These are phyloP conservation scores for Phaffomyces opuntiae DNA, from an alignment of 805 yeast genomes.

Conservation along the genomic window DNA sequence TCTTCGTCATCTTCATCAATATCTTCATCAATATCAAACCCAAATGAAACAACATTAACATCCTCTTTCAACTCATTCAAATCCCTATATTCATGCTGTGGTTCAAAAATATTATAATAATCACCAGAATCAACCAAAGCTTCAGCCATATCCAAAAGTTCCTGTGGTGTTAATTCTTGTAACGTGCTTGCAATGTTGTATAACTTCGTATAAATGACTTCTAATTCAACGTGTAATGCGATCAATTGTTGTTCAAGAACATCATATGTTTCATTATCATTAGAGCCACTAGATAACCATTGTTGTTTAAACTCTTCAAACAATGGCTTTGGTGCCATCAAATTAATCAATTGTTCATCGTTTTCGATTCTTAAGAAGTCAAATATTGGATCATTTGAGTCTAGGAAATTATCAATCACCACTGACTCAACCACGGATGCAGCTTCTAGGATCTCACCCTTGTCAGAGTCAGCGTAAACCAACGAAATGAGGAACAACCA, in stretches of 20 bases:
- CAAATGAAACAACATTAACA: neutral
- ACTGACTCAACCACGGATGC: too few species aligned
- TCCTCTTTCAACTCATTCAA: neutral
- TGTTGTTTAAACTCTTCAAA: constrained; percentile 8
- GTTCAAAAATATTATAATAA: neutral
- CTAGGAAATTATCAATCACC: neutral
- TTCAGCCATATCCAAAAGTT: constrained; percentile 12
- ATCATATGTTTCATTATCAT: neutral
- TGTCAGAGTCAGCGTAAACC: too few species aligned
- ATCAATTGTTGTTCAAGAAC: neutral
- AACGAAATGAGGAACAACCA: too few species aligned
- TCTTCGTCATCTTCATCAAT: constrained; percentile 9
- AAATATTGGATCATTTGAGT: constrained; percentile 3
- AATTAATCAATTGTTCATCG: neutral
- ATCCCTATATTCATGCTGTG: constrained; percentile 2
- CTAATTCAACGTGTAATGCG: constrained; percentile 9
- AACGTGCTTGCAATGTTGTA: constrained; percentile 11
- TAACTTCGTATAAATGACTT: constrained; percentile 10
- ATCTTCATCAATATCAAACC: constrained; percentile 1
- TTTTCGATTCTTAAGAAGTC: constrained; percentile 1
- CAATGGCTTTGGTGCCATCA: constrained; percentile 2
- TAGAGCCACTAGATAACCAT: neutral
- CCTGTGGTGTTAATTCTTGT: constrained; percentile 10
- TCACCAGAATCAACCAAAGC: neutral
- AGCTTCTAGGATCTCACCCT: too few species aligned